Percentiles rank a stretch among this genome's conserved stretches.
phyloP scores from a whole-genome alignment of 1,284 basidiomycete genomes.

The Ceratobasidium sp. region DNA sequence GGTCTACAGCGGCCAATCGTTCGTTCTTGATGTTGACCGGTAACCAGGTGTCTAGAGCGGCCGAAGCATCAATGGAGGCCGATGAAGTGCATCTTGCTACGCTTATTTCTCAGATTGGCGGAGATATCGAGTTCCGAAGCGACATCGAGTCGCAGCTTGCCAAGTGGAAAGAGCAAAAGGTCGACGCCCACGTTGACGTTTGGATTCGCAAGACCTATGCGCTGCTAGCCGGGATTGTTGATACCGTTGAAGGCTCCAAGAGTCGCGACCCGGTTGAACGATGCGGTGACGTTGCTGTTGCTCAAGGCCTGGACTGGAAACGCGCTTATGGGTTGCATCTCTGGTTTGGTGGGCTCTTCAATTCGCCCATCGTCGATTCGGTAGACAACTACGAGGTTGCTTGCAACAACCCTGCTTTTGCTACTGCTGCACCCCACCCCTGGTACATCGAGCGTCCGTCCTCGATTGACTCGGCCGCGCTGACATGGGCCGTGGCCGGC shows the following conservation, averaged over 20 bases:
- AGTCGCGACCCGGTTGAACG: constrained; percentile 69
- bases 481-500: constrained; percentile 54
- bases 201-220: constrained; percentile 87
- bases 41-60: constrained; percentile 88
- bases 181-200: constrained; percentile 77
- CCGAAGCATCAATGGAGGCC: constrained; percentile 78
- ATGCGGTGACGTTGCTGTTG: constrained; percentile 76
- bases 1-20: constrained; percentile 60
- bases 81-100: constrained; percentile 90
- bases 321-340: constrained; percentile 90
- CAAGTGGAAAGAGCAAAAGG: constrained; percentile 85
- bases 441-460: constrained; percentile 69
- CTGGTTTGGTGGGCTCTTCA: constrained; percentile 87
- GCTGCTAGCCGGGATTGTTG: constrained; percentile 84
- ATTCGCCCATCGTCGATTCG: constrained; percentile 77
- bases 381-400: constrained; percentile 74
- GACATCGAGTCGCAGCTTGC: constrained; percentile 84
- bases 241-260: constrained; percentile 69
- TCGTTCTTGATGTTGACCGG: constrained; percentile 85
- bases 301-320: constrained; percentile 94
- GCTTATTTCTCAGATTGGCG: constrained; percentile 89
- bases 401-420: constrained; percentile 53
- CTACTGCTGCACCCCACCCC: constrained; percentile 73
- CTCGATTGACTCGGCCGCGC: constrained; percentile 58
- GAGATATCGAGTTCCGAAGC: constrained; percentile 80